Base-by-base conservation (phyloP, 2,329 filamentous ascomycete species). In the Graphiopsis chlorocephala region DNA sequence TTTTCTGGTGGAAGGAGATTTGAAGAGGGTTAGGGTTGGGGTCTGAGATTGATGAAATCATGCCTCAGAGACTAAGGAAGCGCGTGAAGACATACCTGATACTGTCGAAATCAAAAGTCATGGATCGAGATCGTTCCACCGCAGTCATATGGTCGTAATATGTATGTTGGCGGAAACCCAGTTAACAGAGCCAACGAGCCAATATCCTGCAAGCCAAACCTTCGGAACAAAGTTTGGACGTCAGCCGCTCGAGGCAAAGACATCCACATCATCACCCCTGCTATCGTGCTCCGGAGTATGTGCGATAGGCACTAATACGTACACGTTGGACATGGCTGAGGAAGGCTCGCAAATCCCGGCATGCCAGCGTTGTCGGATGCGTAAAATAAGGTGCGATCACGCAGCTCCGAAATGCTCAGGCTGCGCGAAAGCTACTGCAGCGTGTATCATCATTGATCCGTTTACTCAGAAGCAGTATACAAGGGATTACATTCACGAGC, bases 381-480 rank as follows among this genome's bases (percentile, higher is more conserved):
- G 62, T 7, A 67, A 66, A 52, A 60, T 57, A 17, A 38, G 28
- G 20, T 66, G 68, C 60, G 64, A 63, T 17, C 68, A 68, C 33
- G 65, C 57, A 15, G 57, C 59, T 6, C 68, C 66, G 2, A 67
- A 62, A 64, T 69, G 68, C 26, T 53, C 63, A 8, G 60, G 53
- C 0, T 69, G 68, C 53, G 25, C 38, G 48, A 65, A 68, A 35
- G 59, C 68, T 17, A 47, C 64, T 10, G 20, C 56, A 11, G 63
- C 66, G 17, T 69, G 68, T 52, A 38, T 64, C 52, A 68, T 69
- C 29, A 38, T 67, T 17, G 68, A 69, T 33, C 61, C 35, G 1
- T 38, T 58, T 4, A 67, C 64, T 14, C 57, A 63, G 15, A 64
- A 69, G 35, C 53, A 61, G 20, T 68, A 68, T n/a, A 65, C 68